These are phyloP conservation scores for Agrocybe pediades DNA, from an alignment of 768 basidiomycete genomes.

Conservation along the genomic window DNA sequence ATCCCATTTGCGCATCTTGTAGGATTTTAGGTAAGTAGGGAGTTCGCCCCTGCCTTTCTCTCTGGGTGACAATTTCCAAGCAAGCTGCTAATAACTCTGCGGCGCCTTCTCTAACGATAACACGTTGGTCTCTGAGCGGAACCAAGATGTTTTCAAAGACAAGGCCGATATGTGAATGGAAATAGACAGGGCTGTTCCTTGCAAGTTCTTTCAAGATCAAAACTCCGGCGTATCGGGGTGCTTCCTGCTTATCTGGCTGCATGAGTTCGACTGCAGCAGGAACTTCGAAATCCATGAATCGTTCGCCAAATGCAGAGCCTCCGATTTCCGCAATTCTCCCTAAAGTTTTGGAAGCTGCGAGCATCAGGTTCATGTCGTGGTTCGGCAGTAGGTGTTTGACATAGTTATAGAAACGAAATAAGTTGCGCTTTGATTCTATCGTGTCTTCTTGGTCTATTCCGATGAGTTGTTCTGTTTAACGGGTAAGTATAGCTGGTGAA, in stretches of 20 bases:
- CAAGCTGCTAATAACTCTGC: conserved; percentile 93
- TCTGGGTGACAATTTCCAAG: conserved; percentile 79
- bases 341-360: conserved; percentile 89
- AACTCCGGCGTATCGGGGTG: conserved; percentile 90
- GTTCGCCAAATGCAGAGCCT: conserved; percentile 81
- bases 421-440: conserved; percentile 76
- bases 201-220: conserved; percentile 94
- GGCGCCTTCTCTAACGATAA: conserved; percentile 90
- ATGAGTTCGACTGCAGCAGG: conserved; percentile 81
- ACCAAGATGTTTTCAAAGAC: conserved; percentile 94
- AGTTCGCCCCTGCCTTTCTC: conserved; percentile 68
- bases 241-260: conserved; percentile 78
- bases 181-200: conserved; percentile 82
- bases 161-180: conserved; percentile 83
- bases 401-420: conserved; percentile 90
- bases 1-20: conserved; percentile 81
- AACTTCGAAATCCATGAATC: conserved; percentile 89
- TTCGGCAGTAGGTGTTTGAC: conserved; percentile 91
- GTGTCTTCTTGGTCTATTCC: conserved; percentile 79
- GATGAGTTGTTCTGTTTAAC: conserved; percentile 63
- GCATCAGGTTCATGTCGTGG: conserved; percentile 91
- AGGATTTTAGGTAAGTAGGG: conserved; percentile 81
- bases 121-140: conserved; percentile 84
- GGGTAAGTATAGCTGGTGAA: neutral
- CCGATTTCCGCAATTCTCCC: conserved; percentile 86